phyloP scores from a whole-genome alignment of 768 basidiomycete genomes.

The Grammothele lineata region DNA sequence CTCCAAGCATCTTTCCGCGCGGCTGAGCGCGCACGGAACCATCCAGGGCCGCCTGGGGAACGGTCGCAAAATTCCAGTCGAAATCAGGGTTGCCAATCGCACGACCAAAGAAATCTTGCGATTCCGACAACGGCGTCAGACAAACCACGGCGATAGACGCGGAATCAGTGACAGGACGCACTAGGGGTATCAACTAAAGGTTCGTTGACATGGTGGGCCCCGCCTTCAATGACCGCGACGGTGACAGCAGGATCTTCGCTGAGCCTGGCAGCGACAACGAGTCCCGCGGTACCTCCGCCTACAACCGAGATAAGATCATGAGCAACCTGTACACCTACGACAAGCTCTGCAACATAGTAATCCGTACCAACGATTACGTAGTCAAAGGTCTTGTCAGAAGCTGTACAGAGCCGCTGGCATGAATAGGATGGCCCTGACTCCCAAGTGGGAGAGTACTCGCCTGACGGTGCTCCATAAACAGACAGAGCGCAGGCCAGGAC shows the following conservation, averaged over 20 bases:
- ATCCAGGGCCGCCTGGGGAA: conserved; percentile 37
- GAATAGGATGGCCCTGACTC: too few species aligned
- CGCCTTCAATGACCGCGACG: conserved; percentile 33
- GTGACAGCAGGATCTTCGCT: conserved; percentile 29
- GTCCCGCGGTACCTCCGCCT: conserved; percentile 27
- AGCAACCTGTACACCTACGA: background rate
- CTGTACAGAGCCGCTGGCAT: too few species aligned
- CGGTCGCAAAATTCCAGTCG: conserved; percentile 48
- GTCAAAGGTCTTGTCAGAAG: too few species aligned
- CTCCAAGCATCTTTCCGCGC: conserved; percentile 60
- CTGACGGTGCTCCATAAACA: too few species aligned
- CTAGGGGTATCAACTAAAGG: conserved; percentile 5
- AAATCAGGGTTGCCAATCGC: conserved; percentile 39
- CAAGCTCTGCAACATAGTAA: background rate
- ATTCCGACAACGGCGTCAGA: too few species aligned
- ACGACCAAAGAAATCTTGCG: conserved; percentile 43
- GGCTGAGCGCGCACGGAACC: conserved; percentile 44
- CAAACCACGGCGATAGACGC: too few species aligned
- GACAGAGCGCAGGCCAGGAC: too few species aligned
- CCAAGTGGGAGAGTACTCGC: too few species aligned
- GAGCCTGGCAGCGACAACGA: conserved; percentile 36
- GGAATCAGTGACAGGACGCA: background rate
- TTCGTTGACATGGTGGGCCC: conserved; percentile 4
- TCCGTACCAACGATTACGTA: background rate
- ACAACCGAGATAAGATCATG: background rate